Evolutionary conservation across 2,329 filamentous ascomycete genomes (phyloP).

Genomic region (Exserohilum rostratum): DNA sequence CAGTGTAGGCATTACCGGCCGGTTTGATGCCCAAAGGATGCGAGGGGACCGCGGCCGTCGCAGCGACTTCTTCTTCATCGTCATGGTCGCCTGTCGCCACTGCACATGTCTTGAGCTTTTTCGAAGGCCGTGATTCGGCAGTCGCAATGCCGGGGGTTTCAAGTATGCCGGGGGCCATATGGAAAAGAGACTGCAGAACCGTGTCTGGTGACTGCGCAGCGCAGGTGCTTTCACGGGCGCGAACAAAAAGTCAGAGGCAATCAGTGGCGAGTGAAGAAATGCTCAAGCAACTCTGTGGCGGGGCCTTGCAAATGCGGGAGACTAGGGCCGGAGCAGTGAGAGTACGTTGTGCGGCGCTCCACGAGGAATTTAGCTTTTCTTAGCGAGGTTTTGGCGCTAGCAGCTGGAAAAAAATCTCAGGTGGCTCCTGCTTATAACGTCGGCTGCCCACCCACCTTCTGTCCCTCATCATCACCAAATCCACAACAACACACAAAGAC

Average conservation of each 20-base stretch:
- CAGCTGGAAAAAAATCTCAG: conserved; percentile 21
- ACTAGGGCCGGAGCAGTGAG: conserved; percentile 1
- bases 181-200: conserved; percentile 12
- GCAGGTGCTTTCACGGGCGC: conserved; percentile 8
- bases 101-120: conserved; percentile 41
- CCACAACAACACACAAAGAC: conserved; percentile 30
- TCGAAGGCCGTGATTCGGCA: conserved; percentile 43
- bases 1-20: conserved; percentile 78
- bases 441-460: conserved; percentile 27
- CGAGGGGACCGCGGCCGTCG: conserved; percentile 66
- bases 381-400: conserved; percentile 20
- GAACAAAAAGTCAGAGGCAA: conserved; percentile 9
- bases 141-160: conserved; percentile 27
- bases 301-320: neutral
- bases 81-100: conserved; percentile 25
- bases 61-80: conserved; percentile 51
- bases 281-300: conserved; percentile 11
- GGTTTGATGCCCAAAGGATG: conserved; percentile 89
- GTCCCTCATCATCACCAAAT: conserved; percentile 35
- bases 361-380: conserved; percentile 2
- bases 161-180: conserved; percentile 45
- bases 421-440: conserved; percentile 16
- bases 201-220: conserved; percentile 12
- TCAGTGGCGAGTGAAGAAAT: conserved; percentile 13
- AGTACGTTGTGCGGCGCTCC: conserved; percentile 1